Percentiles rank a stretch among this genome's conserved stretches.
Conservation (phyloP, 1,284 basidiomycete species). For the Ceratobasidium theobromae region DNA sequence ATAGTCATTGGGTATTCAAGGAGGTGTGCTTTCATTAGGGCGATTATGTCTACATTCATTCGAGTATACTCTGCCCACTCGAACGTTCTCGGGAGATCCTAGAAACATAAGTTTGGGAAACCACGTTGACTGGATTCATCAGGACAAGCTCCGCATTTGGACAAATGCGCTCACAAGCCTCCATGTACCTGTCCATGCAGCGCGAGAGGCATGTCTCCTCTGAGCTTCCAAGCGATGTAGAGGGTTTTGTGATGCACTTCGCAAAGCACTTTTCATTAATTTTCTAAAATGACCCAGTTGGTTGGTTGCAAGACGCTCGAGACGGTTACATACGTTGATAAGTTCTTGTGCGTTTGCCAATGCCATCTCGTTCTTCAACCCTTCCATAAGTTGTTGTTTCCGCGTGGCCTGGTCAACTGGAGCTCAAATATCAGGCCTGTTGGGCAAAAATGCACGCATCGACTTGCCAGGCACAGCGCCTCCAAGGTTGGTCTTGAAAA, state of each 20-base stretch:
- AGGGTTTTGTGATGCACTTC: constrained; percentile 79
- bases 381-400: constrained; percentile 71
- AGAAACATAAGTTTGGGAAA: constrained; percentile 22
- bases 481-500: constrained; percentile 19
- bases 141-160: not conserved
- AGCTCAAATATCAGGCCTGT: not conserved
- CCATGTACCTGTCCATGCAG: constrained; percentile 80
- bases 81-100: constrained; percentile 23
- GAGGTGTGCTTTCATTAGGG: constrained; percentile 7
- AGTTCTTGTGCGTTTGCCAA: constrained; percentile 78
- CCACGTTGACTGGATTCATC: constrained; percentile 8
- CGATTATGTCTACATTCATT: constrained; percentile 11
- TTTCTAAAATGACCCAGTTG: constrained; percentile 27
- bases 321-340: constrained; percentile 59
- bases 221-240: constrained; percentile 62
- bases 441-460: not conserved
- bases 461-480: not conserved
- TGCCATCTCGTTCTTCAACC: constrained; percentile 69
- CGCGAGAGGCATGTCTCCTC: constrained; percentile 77
- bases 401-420: constrained; percentile 57
- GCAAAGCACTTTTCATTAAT: constrained; percentile 70
- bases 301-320: not conserved
- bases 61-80: not conserved
- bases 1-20: not conserved
- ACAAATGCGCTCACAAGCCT: constrained; percentile 65